Evolutionary conservation across 352 stramenopile species (phyloP), one percentile per base, ranked within the genome.

Genomic region (Peronospora belbahrii): DNA sequence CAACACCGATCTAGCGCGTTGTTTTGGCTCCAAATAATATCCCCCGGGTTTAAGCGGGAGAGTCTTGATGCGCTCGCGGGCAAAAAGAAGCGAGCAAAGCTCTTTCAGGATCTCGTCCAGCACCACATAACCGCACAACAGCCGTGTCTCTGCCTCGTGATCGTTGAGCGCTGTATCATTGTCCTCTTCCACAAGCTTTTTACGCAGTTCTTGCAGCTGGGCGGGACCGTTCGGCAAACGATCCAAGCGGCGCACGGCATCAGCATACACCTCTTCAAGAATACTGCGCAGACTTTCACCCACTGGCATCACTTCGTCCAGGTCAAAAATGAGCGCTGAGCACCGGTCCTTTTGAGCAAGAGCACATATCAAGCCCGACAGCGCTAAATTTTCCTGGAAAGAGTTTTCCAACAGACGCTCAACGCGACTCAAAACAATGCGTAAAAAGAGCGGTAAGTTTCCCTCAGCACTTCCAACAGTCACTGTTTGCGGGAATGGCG

Each of bases 91-190:
- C 7, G 79, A 88, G 38, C 81, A 89, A 1, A 94, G 64, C 52
- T 94, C 82, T 52, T 91, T 91, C 2, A 94, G 49, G 23, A 94
- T 74, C 47, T 94, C 82, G 38, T 94, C 82, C 13, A 94, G 53
- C 24, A 94, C 68, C 18, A 91, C 65, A n/a, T 76, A 90, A 0
- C 73, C 77, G 19, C 74, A 84, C 9, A 93, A 36, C 24, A 90
- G 35, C 5, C 72, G 72, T 20, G 68, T 77, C 41, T 89, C 73
- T 3, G 66, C 61, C 31, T 88, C 78, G 35, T 86, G 65, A 27
- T 82, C 70, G 35, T 83, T 81, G 33, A 83, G 30, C 4, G 52
- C 59, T 25, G 71, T 56, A 24, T 83, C 69, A 35, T 85, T 86
- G 56, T 85, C 76, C 30, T 87, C 59, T 8, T 78, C 65, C 15